Conservation (phyloP, 495 filamentous ascomycete species). For the Aspergillus bertholletiae region DNA sequence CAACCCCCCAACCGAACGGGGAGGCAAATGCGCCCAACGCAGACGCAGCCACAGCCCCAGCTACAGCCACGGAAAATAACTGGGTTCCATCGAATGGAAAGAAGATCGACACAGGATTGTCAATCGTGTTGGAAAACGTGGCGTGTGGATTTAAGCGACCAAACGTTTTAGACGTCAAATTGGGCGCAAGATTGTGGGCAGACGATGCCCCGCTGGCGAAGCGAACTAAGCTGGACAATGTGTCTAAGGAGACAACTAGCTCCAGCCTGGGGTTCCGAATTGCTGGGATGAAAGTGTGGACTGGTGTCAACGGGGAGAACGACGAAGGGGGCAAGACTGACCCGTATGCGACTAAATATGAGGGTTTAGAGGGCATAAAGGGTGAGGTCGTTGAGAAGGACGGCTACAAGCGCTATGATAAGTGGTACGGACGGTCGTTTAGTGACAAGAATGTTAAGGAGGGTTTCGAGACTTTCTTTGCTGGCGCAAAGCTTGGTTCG, state of each 20-base stretch:
- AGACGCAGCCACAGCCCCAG: neutral
- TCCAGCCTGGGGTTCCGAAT: constrained; percentile 79
- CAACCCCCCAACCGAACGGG: constrained; percentile 5
- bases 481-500: constrained; percentile 54
- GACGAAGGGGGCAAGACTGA: constrained; percentile 37
- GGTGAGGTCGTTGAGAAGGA: constrained; percentile 41
- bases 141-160: constrained; percentile 77
- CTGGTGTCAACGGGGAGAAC: constrained; percentile 51
- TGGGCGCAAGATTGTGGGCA: constrained; percentile 83
- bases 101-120: constrained; percentile 67
- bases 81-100: constrained; percentile 50
- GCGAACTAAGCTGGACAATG: constrained; percentile 72
- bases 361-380: constrained; percentile 32
- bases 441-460: constrained; percentile 65
- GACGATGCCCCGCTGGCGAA: constrained; percentile 77
- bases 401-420: constrained; percentile 76
- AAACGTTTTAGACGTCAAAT: constrained; percentile 93
- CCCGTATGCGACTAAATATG: constrained; percentile 39
- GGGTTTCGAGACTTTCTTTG: constrained; percentile 74
- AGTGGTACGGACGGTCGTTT: constrained; percentile 79
- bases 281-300: constrained; percentile 92
- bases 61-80: constrained; percentile 15
- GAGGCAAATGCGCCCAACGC: neutral
- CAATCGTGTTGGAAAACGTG: constrained; percentile 85
- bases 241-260: constrained; percentile 76